Evolutionary conservation across 441 rosid genomes (phyloP).

Genomic region (California macrophylla): DNA sequence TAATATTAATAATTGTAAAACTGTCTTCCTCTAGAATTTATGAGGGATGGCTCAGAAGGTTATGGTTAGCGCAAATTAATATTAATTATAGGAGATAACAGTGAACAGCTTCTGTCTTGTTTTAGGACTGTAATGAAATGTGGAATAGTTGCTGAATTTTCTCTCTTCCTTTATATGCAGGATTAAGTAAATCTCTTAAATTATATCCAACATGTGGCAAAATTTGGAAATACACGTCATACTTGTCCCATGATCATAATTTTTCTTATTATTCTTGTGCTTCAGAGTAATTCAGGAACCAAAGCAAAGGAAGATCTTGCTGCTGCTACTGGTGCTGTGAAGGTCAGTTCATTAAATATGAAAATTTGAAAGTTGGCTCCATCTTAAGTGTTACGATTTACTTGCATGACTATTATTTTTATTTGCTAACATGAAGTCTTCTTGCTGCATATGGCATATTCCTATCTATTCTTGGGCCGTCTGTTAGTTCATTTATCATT

Average conservation of each 20-base stretch:
- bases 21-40: not conserved
- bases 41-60: not conserved
- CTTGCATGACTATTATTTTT: not conserved
- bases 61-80: not conserved
- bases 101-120: not conserved
- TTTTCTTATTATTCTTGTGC: constrained; percentile 18
- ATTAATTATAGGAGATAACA: not conserved
- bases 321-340: constrained; percentile 89
- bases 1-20: not conserved
- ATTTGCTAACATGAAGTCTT: not conserved
- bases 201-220: not conserved
- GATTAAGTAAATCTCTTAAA: not conserved
- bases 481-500: constrained; percentile 17
- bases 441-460: constrained; percentile 1
- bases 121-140: not conserved
- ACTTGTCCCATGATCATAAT: not conserved
- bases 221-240: not conserved
- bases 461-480: constrained; percentile 5
- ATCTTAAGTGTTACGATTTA: not conserved
- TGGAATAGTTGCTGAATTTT: not conserved
- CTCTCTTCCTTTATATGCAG: not conserved
- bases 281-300: constrained; percentile 93
- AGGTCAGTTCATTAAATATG: constrained; percentile 44
- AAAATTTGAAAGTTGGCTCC: constrained; percentile 5
- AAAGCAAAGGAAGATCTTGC: constrained; percentile 99